Base-by-base conservation (phyloP, 2,329 filamentous ascomycete genomes). In the Calonectria fujianensis region DNA sequence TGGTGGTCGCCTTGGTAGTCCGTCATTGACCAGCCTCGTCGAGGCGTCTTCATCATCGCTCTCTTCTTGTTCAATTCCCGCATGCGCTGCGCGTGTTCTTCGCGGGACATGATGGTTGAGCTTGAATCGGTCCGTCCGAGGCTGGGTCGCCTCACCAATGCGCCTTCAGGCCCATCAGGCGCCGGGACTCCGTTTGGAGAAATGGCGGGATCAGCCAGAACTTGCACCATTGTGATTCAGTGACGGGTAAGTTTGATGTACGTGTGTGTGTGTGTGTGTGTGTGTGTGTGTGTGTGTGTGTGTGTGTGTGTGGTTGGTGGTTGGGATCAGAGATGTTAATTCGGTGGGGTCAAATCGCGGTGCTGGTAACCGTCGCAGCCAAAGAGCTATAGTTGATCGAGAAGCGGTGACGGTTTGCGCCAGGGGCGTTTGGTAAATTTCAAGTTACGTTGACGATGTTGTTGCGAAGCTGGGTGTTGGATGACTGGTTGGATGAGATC, bases 21-120 rank as follows among this genome's bases (percentile, higher is more conserved):
- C 54, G 86, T 85, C 80, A 88, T 84, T 39, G 88, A 88, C 81
- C 87, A 88, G 20, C 88, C 87, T 51, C 88, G 85, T 52, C 87
- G 83, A 2, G 88, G 87, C 9, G 84, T 76, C 63, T 85, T 85
- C 78, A 85, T 84, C 73, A 82, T 73, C 20, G 80, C 82, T 39
- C 84, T 84, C 78, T 84, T 83, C 57, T 82, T 80, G 76, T 80
- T 84, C 27, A 86, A 80, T 69, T 88, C 86, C 71, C 82, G 84
- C 70, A 85, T 82, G 75, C 83, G 84, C 50, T 83, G 81, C 24
- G 80, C 80, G 71, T 88, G 85, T 68, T 89, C 88, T 72, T 89
- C 87, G 37, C 85, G 81, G 61, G 82, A 83, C 80, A 85, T 83
- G 41, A 82, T 73, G 64, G 79, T 75, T 14, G 78, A 78, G 54